Evolutionary conservation across 371 early-diverging fungal genomes (phyloP), one percentile per base, ranked within the genome.

Genomic region (Syncephalis plumigaleata): DNA sequence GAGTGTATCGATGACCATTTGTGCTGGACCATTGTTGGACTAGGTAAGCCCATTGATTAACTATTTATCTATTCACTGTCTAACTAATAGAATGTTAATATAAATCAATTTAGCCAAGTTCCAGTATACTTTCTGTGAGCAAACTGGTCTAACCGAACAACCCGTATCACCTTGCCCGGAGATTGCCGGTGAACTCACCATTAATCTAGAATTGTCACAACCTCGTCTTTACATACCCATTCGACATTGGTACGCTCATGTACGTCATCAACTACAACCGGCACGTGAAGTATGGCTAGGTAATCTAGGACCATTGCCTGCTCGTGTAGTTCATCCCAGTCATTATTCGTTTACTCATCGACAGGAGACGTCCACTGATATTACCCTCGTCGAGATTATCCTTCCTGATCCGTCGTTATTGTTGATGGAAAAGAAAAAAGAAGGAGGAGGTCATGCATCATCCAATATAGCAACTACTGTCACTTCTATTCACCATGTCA

Each of bases 21-120:
- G 38, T 85, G 82, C 63, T 85, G 86, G 86, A 85, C 86, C 3
- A 81, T 83, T 46, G 84, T 83, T n/a, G 81, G 84, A 7, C 11
- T 31, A 31, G 31, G 31, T 31, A 31, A 31, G 31, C 31, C 11
- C 11, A 31, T 31, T 31, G 11, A 31, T 31, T 31, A 46, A 77
- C 83, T 49, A 7, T 60, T 65, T 43, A 63, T 59, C 17, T 64
- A 1, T 39, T 55, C n/a, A 9, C 55, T 49, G 22, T n/a, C 23
- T 31, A 13, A n/a, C n/a, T n/a, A n/a, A n/a, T n/a, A n/a, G n/a
- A n/a, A n/a, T n/a, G n/a, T n/a, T n/a, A n/a, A n/a, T n/a, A n/a
- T n/a, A n/a, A n/a, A n/a, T n/a, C n/a, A n/a, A n/a, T 9, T 27
- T 52, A 53, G 53, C 65, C 16, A 63, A 64, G 44, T 75, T 75